phyloP scores from a whole-genome alignment of 352 stramenopile species.

The Pythium pectinolyticum region DNA sequence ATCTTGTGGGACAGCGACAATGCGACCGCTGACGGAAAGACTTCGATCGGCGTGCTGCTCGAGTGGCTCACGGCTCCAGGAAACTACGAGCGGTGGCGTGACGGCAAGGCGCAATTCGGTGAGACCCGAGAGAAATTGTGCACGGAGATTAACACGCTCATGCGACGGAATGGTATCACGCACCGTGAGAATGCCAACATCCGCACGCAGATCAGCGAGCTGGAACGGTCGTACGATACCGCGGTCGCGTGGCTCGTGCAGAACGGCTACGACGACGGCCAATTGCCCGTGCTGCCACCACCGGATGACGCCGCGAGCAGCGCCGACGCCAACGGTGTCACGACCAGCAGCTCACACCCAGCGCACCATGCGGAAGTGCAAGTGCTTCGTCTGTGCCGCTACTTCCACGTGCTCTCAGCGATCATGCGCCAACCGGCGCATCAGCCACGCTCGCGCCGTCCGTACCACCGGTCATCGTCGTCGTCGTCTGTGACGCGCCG shows the following conservation, averaged over 20 bases:
- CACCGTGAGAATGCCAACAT: slow-evolving; percentile 82
- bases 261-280: slow-evolving; percentile 38
- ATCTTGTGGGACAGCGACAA: slow-evolving; percentile 81
- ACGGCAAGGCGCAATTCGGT: slow-evolving; percentile 62
- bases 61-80: slow-evolving; percentile 62
- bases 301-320: not conserved
- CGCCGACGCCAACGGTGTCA: slow-evolving; percentile 9
- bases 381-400: slow-evolving; percentile 63
- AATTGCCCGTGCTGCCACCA: slow-evolving; percentile 23
- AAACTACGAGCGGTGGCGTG: slow-evolving; percentile 70
- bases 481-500: slow-evolving; percentile 15
- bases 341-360: slow-evolving; percentile 17
- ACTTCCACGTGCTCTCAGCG: slow-evolving; percentile 67
- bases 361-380: slow-evolving; percentile 41
- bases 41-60: slow-evolving; percentile 65
- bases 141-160: slow-evolving; percentile 66
- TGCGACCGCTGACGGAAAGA: slow-evolving; percentile 61
- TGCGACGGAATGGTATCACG: slow-evolving; percentile 60
- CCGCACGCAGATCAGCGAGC: slow-evolving; percentile 77
- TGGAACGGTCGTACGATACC: slow-evolving; percentile 61
- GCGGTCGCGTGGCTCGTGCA: slow-evolving; percentile 55
- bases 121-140: slow-evolving; percentile 73
- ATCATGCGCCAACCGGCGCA: slow-evolving; percentile 47
- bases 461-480: slow-evolving; percentile 25
- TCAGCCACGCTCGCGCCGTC: slow-evolving; percentile 32